phyloP scores from a whole-genome alignment of 2,329 filamentous ascomycete species.

The Pseudogymnoascus sp. region DNA sequence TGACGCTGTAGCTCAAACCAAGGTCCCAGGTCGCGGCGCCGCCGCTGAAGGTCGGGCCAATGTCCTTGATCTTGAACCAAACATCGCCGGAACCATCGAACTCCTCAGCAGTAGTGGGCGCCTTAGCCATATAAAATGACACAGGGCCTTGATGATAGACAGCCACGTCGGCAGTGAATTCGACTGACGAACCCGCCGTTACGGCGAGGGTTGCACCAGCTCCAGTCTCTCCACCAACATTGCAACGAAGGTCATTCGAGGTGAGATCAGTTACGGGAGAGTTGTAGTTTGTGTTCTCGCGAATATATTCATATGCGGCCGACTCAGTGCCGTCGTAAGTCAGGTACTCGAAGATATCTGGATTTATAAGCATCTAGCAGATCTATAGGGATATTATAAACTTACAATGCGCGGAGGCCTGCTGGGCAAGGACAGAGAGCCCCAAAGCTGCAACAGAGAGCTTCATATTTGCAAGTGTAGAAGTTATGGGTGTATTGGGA shows the following conservation, averaged over 20 bases:
- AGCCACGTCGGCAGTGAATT: conserved; percentile 16
- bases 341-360: conserved; percentile 10
- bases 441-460: not conserved
- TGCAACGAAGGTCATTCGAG: conserved; percentile 39
- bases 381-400: not conserved
- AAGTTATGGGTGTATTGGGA: not conserved
- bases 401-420: conserved; percentile 4
- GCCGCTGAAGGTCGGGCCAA: conserved; percentile 26
- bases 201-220: conserved; percentile 1
- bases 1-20: conserved; percentile 21
- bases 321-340: not conserved
- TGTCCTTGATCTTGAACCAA: conserved; percentile 33
- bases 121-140: conserved; percentile 32
- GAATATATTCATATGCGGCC: conserved; percentile 31
- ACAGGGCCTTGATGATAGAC: conserved; percentile 31
- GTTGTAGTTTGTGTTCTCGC: conserved; percentile 35
- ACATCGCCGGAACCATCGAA: conserved; percentile 31
- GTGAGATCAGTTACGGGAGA: conserved; percentile 42
- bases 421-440: not conserved
- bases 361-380: not conserved
- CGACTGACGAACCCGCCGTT: not conserved
- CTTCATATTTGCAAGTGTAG: not conserved
- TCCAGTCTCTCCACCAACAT: conserved; percentile 23
- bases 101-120: conserved; percentile 25
- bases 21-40: conserved; percentile 23